Percentiles rank a stretch among this genome's conserved stretches.
These are phyloP conservation scores for Pleurotus pulmonarius DNA, from an alignment of 768 basidiomycete genomes.

Conservation along the genomic window DNA sequence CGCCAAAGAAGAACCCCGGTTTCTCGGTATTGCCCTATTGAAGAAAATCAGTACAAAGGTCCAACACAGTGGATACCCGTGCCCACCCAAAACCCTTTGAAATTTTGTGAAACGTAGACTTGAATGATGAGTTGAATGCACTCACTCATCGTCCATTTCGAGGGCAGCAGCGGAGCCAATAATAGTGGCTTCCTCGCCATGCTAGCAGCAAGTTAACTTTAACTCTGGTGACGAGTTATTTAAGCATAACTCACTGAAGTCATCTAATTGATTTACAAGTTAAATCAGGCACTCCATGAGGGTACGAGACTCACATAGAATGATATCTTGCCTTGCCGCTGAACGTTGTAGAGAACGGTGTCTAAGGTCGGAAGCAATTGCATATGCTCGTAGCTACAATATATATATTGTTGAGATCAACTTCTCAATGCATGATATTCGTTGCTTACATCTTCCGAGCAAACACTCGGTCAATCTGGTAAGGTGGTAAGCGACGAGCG, in stretches of 20 bases:
- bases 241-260: conserved; percentile 57
- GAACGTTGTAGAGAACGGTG: conserved; percentile 86
- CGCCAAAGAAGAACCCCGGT: conserved; percentile 90
- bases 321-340: conserved; percentile 90
- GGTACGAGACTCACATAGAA: conserved; percentile 63
- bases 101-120: not conserved
- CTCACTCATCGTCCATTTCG: conserved; percentile 81
- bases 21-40: conserved; percentile 84
- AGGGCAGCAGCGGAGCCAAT: conserved; percentile 88
- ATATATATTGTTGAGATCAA: not conserved
- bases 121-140: not conserved
- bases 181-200: conserved; percentile 90
- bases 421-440: not conserved
- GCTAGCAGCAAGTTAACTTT: conserved; percentile 31
- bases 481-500: not conserved
- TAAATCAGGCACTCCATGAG: not conserved
- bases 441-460: conserved; percentile 56
- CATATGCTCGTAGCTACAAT: conserved; percentile 72
- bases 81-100: conserved; percentile 68
- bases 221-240: not conserved
- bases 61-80: not conserved
- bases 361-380: conserved; percentile 79
- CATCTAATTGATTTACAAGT: conserved; percentile 47
- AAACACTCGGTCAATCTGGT: conserved; percentile 62
- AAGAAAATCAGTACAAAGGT: not conserved